A percentile compares a stretch with the other conserved stretches of the same genome.
These are phyloP conservation scores for Pythium biforme DNA, from an alignment of 352 stramenopile genomes.

Conservation along the genomic window DNA sequence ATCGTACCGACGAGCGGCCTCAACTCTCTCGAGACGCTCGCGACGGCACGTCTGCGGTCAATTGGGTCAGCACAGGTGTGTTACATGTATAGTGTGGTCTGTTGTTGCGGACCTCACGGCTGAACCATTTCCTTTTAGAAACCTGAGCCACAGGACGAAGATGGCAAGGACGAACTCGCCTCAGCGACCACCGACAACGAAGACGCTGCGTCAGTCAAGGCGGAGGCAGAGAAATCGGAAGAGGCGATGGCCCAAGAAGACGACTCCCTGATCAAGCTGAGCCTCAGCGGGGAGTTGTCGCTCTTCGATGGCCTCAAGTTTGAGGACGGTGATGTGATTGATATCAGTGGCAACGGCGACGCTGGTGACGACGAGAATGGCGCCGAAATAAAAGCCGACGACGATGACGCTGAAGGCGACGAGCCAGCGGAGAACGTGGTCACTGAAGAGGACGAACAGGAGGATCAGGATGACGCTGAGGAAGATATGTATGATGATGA, in stretches of 20 bases:
- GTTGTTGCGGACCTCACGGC: not conserved
- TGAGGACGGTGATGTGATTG: slow-evolving; percentile 80
- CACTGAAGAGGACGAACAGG: slow-evolving; percentile 9
- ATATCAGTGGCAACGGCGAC: slow-evolving; percentile 48
- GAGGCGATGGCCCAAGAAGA: slow-evolving; percentile 41
- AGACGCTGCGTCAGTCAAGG: slow-evolving; percentile 20
- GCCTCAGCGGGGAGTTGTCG: slow-evolving; percentile 73
- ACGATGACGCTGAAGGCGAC: slow-evolving; percentile 25
- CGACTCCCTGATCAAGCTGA: slow-evolving; percentile 68
- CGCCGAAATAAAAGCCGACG: slow-evolving; percentile 4
- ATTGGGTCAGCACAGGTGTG: slow-evolving; percentile 20
- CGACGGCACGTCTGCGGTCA: slow-evolving; percentile 16
- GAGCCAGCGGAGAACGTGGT: not conserved
- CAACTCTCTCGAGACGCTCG: slow-evolving; percentile 27
- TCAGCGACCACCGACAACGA: slow-evolving; percentile 22
- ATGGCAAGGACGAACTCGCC: slow-evolving; percentile 15
- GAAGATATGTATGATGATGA: slow-evolving; percentile 65
- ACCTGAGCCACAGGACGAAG: slow-evolving; percentile 14
- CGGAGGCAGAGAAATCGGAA: slow-evolving; percentile 10
- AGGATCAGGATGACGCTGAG: slow-evolving; percentile 28
- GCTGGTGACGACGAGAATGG: slow-evolving; percentile 25
- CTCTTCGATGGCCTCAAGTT: slow-evolving; percentile 89
- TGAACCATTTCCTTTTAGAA: not conserved
- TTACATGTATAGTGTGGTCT: not conserved
- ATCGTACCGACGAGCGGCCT: slow-evolving; percentile 14